Evolutionary conservation across 148 eudicot species (phyloP), one percentile per base, ranked within the genome.

Genomic region (Salicornia ramosissima): DNA sequence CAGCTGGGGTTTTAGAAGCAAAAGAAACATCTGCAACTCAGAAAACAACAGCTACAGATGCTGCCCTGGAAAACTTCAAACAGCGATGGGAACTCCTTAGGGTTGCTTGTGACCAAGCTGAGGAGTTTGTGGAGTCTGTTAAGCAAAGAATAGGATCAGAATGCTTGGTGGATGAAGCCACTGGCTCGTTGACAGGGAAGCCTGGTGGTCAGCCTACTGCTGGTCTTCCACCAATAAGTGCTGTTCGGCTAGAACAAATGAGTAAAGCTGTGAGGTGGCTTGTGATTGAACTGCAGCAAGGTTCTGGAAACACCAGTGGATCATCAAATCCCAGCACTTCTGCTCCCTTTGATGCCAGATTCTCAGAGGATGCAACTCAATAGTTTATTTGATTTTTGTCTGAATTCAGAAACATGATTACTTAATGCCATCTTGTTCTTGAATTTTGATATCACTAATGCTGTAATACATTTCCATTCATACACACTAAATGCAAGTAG

Each of bases 201-300:
- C 77, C 88, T n/a, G 90, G 96, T n/a, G 83, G 95, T 18, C 83
- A 83, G 75, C 69, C 75, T 18, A 76, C 36, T 56, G 46, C 75
- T 49, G 90, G 92, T 53, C 87, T 93, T 58, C 87, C 90, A 8
- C 98, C 98, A 9, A 90, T 93, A 7, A 93, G 98, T 80, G 98
- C 95, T 0, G 96, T 93, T 39, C 81, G 96, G 55, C 81, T 93
- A 78, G 98, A 93, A 62, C 98, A 90, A 72, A 93, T 90, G 98
- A 93, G 98, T 79, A 93, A 90, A 78, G 98, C 98, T 0, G 96
- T 93, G 62, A 72, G 98, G 74, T 90, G 92, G 92, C 87, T 90
- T 31, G 96, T 90, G 56, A 86, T 93, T 55, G 98, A 93, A 67
- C 74, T 93, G 73, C 97, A 90, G 77, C 92, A 90, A 40, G 96